Base-by-base conservation (phyloP, 2,329 filamentous ascomycete genomes). In the Hypoxylon sp. region DNA sequence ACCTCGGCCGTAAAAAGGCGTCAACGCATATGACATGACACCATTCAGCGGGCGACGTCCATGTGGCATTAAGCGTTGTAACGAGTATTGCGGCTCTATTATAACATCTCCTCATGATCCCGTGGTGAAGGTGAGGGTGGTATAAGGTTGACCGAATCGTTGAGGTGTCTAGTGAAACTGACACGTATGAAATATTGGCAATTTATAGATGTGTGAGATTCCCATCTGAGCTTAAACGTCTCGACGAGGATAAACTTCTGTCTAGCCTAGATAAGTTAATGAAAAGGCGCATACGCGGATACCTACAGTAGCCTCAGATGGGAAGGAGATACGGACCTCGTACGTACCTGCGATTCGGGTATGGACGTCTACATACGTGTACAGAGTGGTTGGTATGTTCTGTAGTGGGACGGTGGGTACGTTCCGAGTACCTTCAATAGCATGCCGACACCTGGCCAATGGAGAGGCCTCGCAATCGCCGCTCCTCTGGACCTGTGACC, bases 281-380 rank as follows among this genome's bases (percentile, higher is more conserved):
- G 36, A 12, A 26, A 36, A 48, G 24, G 44, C 12, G n/a, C 16
- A 32, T 3, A 33, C 28, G 38, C 46, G 48, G 36, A 52, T 50
- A 64, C 36, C 30, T 60, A 60, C 44, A 60, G 49, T 60, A 59
- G 54, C 54, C 61, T 59, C 42, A 58, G 54, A 64, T 59, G 55
- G 56, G 61, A 60, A 64, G 55, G 61, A 60, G 61, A 59, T 64
- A 40, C 46, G 30, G 49, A 54, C 48, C 38, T 49, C 28, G 16
- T 40, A 57, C n/a, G n/a, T 52, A 30, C 18, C 38, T 36, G 18
- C 30, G 8, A 36, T 33, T 20, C 30, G 46, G 36, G 6, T 52
- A 38, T 20, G 18, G 38, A 24, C 26, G 56, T 16, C 48, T 52
- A 60, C 49, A 28, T 38, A 48, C 42, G 58, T 55, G 46, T 61